Evolutionary conservation across 257 asterid genomes (phyloP).

Genomic region (Nicotiana benthamiana): DNA sequence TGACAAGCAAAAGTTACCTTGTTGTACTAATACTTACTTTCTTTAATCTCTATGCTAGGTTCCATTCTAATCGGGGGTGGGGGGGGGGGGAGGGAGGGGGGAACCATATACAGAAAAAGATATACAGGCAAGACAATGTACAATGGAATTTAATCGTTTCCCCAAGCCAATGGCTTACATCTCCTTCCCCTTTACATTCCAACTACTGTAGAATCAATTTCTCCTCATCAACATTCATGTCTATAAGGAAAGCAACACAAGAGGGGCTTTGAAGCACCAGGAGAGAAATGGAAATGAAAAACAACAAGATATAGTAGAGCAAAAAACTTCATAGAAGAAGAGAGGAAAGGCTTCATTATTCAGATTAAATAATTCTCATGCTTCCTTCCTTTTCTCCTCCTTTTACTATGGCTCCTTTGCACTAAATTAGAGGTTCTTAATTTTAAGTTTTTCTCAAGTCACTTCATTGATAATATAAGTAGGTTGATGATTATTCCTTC

Average conservation of each 20-base stretch:
- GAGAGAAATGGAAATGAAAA: background rate
- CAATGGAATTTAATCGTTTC: background rate
- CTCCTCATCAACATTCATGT: background rate
- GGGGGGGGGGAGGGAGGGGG: background rate
- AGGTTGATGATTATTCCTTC: background rate
- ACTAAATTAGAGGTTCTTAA: background rate
- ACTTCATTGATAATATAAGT: background rate
- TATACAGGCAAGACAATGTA: background rate
- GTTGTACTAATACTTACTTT: background rate
- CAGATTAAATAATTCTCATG: background rate
- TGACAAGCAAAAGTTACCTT: background rate
- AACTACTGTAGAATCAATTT: background rate
- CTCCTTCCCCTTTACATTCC: background rate
- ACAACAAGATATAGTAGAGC: background rate
- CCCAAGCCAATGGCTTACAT: background rate
- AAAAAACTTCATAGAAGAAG: background rate
- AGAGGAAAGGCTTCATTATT: background rate
- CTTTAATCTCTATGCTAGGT: background rate
- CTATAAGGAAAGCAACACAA: background rate
- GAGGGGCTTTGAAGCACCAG: background rate
- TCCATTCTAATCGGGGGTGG: background rate
- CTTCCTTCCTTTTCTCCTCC: background rate
- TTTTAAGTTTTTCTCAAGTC: background rate
- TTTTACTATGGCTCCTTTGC: background rate
- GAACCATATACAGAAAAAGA: background rate